Evolutionary conservation across 164 flowering plant genomes (phyloP).

Genomic region (Umbellularia californica): DNA sequence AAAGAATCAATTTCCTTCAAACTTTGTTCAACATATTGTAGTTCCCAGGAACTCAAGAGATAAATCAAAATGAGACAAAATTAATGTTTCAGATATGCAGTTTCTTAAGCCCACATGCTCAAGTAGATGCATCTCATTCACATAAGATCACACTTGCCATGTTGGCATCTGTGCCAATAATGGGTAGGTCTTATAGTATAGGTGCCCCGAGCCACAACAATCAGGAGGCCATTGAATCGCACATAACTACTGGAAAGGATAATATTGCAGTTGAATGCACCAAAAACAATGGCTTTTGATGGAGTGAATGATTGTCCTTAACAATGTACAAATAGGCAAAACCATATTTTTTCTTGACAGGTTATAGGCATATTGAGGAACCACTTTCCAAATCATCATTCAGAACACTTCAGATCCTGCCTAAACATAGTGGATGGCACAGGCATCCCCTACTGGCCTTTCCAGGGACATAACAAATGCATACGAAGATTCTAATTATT

Average conservation of each 20-base stretch:
- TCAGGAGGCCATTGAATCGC: neutral
- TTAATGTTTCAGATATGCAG: neutral
- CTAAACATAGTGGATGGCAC: too few species aligned
- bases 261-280: neutral
- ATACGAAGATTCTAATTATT: too few species aligned
- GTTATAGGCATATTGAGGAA: too few species aligned
- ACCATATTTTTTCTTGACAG: too few species aligned
- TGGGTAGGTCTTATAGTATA: neutral
- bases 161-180: neutral
- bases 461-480: too few species aligned
- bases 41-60: neutral
- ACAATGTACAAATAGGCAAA: too few species aligned
- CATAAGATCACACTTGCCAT: neutral
- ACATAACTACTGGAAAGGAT: neutral
- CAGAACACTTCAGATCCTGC: too few species aligned
- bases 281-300: neutral
- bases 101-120: neutral
- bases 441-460: too few species aligned
- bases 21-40: conserved; percentile 3
- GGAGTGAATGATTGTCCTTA: too few species aligned
- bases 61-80: neutral
- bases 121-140: neutral
- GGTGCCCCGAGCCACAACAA: neutral
- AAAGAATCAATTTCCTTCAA: neutral
- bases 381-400: too few species aligned